These are phyloP conservation scores for Cardamine chenopodiifolia DNA, from an alignment of 345 rosid species.

Conservation along the genomic window DNA sequence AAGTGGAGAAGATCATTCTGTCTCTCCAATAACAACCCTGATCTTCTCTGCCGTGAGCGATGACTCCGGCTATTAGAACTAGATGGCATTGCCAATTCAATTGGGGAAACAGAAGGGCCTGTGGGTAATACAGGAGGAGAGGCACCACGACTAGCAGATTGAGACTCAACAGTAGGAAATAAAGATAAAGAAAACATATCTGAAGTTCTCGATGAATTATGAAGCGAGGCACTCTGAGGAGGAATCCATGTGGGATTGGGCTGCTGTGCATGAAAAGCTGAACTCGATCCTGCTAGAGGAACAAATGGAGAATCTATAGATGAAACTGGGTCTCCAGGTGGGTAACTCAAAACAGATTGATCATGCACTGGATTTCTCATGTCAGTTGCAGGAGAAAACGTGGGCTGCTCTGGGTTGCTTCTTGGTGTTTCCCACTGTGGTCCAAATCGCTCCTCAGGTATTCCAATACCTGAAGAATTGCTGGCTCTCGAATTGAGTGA, in stretches of 20 bases:
- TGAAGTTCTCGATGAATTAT: constrained; percentile 52
- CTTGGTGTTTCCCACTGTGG: constrained; percentile 54
- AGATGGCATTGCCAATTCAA: constrained; percentile 53
- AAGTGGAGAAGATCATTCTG: constrained; percentile 58
- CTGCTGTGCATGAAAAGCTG: constrained; percentile 50
- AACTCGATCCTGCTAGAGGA: constrained; percentile 51
- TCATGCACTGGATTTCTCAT: constrained; percentile 62
- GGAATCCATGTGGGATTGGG: constrained; percentile 58
- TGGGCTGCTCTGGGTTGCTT: constrained; percentile 56
- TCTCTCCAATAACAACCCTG: constrained; percentile 57
- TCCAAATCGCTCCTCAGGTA: constrained; percentile 48
- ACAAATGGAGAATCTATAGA: constrained; percentile 53
- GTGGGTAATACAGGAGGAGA: constrained; percentile 56
- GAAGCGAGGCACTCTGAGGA: constrained; percentile 45
- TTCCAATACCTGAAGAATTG: constrained; percentile 49
- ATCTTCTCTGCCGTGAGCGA: constrained; percentile 55
- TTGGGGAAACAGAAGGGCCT: constrained; percentile 60
- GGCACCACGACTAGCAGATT: constrained; percentile 57
- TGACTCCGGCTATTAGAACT: constrained; percentile 54
- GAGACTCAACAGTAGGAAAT: constrained; percentile 63
- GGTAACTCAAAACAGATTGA: constrained; percentile 64
- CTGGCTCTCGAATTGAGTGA: constrained; percentile 55
- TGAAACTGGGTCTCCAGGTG: constrained; percentile 51
- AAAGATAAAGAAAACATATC: constrained; percentile 77
- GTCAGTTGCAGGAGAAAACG: constrained; percentile 57